Conservation (phyloP, 768 basidiomycete genomes). For the Cystofilobasidium bisporidii region DNA sequence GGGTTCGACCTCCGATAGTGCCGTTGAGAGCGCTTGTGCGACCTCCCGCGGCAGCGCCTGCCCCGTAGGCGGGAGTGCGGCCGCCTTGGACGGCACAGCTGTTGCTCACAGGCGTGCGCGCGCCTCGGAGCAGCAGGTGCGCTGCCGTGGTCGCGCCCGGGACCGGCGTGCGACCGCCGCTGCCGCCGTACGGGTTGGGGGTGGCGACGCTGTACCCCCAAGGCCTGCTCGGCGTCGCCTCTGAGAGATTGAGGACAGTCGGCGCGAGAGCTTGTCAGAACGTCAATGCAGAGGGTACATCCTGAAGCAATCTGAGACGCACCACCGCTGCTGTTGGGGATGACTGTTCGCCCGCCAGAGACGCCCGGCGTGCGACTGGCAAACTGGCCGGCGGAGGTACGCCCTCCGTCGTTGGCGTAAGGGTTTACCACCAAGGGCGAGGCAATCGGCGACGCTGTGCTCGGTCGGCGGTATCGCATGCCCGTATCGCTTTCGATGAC, state of each 20-base stretch:
- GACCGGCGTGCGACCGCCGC: too few species aligned
- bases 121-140: conserved; percentile 26
- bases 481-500: background rate
- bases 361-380: too few species aligned
- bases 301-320: background rate
- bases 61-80: conserved; percentile 23
- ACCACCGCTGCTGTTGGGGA: conserved; percentile 50
- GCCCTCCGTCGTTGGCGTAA: conserved; percentile 24
- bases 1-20: conserved; percentile 6
- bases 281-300: too few species aligned
- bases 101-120: conserved; percentile 21
- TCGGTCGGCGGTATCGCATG: background rate
- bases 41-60: too few species aligned
- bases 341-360: conserved; percentile 40
- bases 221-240: conserved; percentile 37
- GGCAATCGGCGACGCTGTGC: background rate
- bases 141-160: too few species aligned
- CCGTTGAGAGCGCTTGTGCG: background rate
- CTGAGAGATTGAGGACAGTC: conserved; percentile 23
- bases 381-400: conserved; percentile 32
- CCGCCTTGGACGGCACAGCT: background rate
- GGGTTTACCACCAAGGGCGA: conserved; percentile 30
- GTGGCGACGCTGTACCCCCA: conserved; percentile 43
- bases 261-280: too few species aligned
- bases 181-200: conserved; percentile 3